These are phyloP conservation scores for Magnolia kwangsiensis DNA, from an alignment of 164 flowering plant species.

Conservation along the genomic window DNA sequence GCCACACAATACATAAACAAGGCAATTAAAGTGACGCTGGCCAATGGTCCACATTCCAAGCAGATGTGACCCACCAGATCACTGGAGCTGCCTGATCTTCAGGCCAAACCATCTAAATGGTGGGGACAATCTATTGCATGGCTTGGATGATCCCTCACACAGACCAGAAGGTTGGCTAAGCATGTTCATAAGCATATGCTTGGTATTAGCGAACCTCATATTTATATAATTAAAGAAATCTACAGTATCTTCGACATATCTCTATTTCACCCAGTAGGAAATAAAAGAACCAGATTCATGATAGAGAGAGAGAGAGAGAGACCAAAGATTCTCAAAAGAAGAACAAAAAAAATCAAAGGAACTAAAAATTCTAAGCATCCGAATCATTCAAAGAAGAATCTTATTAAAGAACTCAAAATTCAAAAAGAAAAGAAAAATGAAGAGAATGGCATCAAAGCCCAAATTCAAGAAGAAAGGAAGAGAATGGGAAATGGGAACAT, in stretches of 20 bases:
- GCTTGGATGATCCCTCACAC: background rate
- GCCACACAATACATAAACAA: no score
- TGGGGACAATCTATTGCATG: background rate
- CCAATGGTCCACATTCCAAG: no score
- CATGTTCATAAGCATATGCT: background rate
- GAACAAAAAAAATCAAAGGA: background rate
- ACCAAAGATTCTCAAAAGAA: background rate
- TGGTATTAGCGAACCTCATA: background rate
- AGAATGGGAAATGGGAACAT: background rate
- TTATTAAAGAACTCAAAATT: background rate
- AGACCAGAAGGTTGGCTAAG: background rate
- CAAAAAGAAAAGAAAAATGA: background rate
- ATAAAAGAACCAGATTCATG: constrained; percentile 3
- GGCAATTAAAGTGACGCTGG: no score
- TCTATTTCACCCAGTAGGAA: background rate
- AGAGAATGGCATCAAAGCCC: background rate
- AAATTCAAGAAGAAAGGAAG: no score
- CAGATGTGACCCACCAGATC: background rate
- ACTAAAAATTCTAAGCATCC: background rate
- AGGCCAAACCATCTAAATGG: background rate
- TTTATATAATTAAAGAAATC: background rate
- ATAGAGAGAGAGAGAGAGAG: background rate
- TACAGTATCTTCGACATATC: background rate
- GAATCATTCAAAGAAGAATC: constrained; percentile 1
- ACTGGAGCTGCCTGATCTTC: background rate